Conservation (phyloP, 2,329 filamentous ascomycete genomes). For the Diaporthe sp. region DNA sequence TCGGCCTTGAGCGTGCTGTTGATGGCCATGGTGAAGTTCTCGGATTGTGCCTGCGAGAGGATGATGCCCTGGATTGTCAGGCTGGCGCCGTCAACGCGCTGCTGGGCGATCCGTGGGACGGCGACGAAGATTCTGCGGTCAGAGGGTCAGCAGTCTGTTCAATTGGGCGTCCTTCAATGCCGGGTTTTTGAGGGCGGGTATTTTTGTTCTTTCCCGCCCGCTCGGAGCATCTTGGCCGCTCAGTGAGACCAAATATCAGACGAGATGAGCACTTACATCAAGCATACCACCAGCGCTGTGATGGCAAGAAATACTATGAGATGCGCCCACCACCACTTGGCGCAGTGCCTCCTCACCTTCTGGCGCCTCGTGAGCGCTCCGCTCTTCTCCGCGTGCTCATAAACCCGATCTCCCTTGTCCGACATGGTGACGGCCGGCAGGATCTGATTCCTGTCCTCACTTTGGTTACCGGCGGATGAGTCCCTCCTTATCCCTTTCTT, state of each 20-base stretch:
- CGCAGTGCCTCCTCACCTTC: slow-evolving; percentile 60
- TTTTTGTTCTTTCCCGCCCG: too few species aligned
- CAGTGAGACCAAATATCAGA: neutral
- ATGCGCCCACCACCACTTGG: slow-evolving; percentile 73
- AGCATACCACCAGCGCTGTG: slow-evolving; percentile 66
- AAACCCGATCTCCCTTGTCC: slow-evolving; percentile 31
- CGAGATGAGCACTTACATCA: slow-evolving; percentile 67
- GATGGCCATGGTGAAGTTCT: slow-evolving; percentile 64
- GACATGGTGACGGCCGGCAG: slow-evolving; percentile 33
- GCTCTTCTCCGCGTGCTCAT: slow-evolving; percentile 20
- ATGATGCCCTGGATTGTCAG: slow-evolving; percentile 65
- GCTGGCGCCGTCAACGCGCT: slow-evolving; percentile 65
- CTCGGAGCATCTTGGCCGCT: neutral
- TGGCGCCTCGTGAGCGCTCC: slow-evolving; percentile 16
- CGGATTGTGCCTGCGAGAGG: slow-evolving; percentile 59
- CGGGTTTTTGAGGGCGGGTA: neutral
- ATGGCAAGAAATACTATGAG: slow-evolving; percentile 63
- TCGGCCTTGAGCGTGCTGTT: slow-evolving; percentile 68
- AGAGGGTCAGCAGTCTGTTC: neutral
- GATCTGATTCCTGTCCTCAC: neutral
- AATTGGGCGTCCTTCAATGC: neutral
- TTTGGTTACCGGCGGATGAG: neutral
- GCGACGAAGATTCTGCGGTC: slow-evolving; percentile 69
- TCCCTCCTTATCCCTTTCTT: slow-evolving; percentile 5
- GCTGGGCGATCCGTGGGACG: slow-evolving; percentile 68